Conservation (phyloP, 768 basidiomycete species). For the Calocybe cyanea region DNA sequence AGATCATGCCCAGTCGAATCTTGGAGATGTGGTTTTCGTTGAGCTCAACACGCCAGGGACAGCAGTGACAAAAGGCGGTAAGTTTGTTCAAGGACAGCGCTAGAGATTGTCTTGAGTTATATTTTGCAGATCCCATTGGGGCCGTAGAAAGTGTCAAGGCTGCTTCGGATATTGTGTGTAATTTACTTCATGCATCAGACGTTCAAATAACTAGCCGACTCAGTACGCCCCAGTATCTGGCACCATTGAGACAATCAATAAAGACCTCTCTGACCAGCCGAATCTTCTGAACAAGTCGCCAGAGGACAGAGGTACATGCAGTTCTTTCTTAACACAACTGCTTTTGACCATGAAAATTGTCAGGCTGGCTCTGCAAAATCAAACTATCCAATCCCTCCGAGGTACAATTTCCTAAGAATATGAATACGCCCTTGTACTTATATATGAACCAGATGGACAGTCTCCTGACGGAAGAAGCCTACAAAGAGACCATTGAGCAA, state of each 20-base stretch:
- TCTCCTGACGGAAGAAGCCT: constrained; percentile 74
- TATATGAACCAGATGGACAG: constrained; percentile 49
- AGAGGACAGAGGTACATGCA: constrained; percentile 64
- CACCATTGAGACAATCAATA: constrained; percentile 75
- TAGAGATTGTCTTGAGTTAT: not conserved
- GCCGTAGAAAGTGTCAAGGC: constrained; percentile 97
- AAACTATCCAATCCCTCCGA: constrained; percentile 73
- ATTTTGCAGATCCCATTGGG: constrained; percentile 68
- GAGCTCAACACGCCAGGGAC: constrained; percentile 74
- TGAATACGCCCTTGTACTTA: not conserved
- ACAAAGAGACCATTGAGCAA: constrained; percentile 43
- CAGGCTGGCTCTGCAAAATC: constrained; percentile 97
- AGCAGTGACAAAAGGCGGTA: constrained; percentile 70
- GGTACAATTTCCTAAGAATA: constrained; percentile 37
- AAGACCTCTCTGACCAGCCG: constrained; percentile 60
- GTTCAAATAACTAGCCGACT: not conserved
- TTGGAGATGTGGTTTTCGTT: constrained; percentile 97
- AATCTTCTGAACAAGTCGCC: constrained; percentile 86
- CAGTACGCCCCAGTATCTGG: constrained; percentile 95
- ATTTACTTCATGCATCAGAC: constrained; percentile 9
- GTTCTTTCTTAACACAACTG: not conserved
- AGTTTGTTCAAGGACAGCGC: constrained; percentile 22
- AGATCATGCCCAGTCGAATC: constrained; percentile 83
- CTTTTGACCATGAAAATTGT: not conserved
- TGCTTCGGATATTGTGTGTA: constrained; percentile 82